phyloP scores from a whole-genome alignment of 306 rosid genomes.

The Quercus cerris region DNA sequence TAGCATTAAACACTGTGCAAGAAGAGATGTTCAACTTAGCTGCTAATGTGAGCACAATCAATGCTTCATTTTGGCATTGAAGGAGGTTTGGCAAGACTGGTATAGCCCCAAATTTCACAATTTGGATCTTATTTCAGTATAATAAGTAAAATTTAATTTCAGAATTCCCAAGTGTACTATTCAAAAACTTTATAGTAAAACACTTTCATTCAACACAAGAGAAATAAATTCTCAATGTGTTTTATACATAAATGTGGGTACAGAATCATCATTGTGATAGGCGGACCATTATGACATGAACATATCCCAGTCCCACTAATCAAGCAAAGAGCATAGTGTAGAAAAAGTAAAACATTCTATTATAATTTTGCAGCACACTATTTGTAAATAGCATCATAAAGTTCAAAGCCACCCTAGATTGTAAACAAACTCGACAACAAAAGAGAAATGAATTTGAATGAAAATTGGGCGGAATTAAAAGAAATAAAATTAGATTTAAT shows the following conservation, averaged over 20 bases:
- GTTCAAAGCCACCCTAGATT: background rate
- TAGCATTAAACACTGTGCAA: constrained; percentile 29
- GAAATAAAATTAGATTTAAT: too few species aligned
- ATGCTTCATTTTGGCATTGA: constrained; percentile 40
- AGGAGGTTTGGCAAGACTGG: constrained; percentile 53
- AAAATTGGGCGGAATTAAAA: too few species aligned
- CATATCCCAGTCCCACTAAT: constrained; percentile 45
- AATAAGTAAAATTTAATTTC: background rate
- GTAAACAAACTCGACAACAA: background rate
- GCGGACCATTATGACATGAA: constrained; percentile 28
- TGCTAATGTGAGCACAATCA: constrained; percentile 46
- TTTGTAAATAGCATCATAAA: background rate
- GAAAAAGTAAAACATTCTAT: constrained; percentile 28
- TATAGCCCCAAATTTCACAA: constrained; percentile 55
- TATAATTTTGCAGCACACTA: background rate
- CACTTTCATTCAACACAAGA: constrained; percentile 33
- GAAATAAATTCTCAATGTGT: constrained; percentile 16
- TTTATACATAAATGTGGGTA: constrained; percentile 17
- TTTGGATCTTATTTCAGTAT: constrained; percentile 59
- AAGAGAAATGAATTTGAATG: background rate
- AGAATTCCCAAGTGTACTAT: constrained; percentile 5
- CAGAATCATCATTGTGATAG: constrained; percentile 33
- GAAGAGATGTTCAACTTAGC: constrained; percentile 63
- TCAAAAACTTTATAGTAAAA: background rate
- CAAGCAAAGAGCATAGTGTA: constrained; percentile 20